A percentile compares a stretch with the other conserved stretches of the same genome.
Conservation (phyloP, 1,139 yeast genomes). For the Sporopachydermia cereana region DNA sequence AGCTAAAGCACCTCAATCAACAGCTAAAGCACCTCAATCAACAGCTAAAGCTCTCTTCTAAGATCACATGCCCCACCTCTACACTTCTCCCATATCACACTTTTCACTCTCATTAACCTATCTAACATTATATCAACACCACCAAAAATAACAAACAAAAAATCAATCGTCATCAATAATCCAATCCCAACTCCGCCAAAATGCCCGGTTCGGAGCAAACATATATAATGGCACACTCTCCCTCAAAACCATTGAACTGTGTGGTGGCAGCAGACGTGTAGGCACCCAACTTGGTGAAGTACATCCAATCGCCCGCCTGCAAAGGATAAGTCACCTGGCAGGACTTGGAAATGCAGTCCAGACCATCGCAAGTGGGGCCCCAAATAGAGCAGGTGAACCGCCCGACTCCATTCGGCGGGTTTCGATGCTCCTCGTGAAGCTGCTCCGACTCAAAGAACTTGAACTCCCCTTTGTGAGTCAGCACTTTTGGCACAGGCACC, state of each 20-base stretch:
- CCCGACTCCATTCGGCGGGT: neutral
- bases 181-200: neutral
- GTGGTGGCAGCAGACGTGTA: slow-evolving; percentile 88
- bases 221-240: slow-evolving; percentile 46
- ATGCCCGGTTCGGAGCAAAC: slow-evolving; percentile 36
- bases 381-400: slow-evolving; percentile 53
- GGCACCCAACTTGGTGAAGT: slow-evolving; percentile 82
- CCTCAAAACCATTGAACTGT: slow-evolving; percentile 75
- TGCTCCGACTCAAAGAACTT: slow-evolving; percentile 28
- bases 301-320: slow-evolving; percentile 85
- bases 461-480: slow-evolving; percentile 42
- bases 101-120: neutral
- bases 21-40: neutral
- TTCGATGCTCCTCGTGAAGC: slow-evolving; percentile 11
- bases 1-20: neutral
- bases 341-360: slow-evolving; percentile 64
- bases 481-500: slow-evolving; percentile 55
- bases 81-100: neutral
- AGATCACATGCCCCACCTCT: too few species aligned
- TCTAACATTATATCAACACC: neutral
- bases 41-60: neutral
- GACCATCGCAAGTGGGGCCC: slow-evolving; percentile 99
- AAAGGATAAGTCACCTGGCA: slow-evolving; percentile 47
- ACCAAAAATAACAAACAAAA: neutral
- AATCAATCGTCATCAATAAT: neutral